Evolutionary conservation across 2,329 filamentous ascomycete genomes (phyloP).

Genomic region (Ceratocystis eucalypticola): DNA sequence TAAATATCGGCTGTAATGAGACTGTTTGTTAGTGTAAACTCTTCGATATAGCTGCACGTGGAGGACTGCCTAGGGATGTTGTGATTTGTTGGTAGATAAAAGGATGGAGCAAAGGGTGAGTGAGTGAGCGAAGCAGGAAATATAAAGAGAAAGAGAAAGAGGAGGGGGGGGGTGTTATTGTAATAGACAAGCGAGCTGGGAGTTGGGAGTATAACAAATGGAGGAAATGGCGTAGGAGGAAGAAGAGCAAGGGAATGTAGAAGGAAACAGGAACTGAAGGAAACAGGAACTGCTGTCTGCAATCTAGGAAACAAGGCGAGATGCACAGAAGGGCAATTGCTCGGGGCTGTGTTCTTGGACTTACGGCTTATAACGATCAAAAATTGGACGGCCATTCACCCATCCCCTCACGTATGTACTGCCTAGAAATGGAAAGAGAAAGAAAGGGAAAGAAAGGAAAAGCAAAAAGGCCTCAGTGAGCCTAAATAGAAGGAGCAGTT

Average conservation of each 20-base stretch:
- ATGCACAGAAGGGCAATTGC: not conserved
- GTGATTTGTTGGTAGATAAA: not conserved
- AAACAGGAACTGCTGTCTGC: not conserved
- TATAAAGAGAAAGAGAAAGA: not conserved
- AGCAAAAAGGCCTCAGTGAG: not conserved
- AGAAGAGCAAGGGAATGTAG: slow-evolving; percentile 2
- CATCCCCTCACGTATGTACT: not conserved
- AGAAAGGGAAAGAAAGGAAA: not conserved
- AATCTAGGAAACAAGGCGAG: not conserved
- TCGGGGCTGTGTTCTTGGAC: not conserved
- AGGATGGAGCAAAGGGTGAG: not conserved
- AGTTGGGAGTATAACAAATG: too few species aligned
- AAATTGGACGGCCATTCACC: not conserved
- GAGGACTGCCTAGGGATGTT: not conserved
- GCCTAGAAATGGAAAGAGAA: not conserved
- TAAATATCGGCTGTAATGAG: not conserved
- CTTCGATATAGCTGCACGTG: not conserved
- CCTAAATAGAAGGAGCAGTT: slow-evolving; percentile 2
- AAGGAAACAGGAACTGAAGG: not conserved
- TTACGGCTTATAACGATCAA: not conserved
- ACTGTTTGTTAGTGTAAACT: not conserved
- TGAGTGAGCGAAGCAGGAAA: not conserved
- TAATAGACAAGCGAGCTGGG: too few species aligned
- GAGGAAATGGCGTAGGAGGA: not conserved
- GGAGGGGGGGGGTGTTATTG: not conserved